These are phyloP conservation scores for Aureobasidium sp. DNA, from an alignment of 2,329 filamentous ascomycete genomes.

Conservation along the genomic window DNA sequence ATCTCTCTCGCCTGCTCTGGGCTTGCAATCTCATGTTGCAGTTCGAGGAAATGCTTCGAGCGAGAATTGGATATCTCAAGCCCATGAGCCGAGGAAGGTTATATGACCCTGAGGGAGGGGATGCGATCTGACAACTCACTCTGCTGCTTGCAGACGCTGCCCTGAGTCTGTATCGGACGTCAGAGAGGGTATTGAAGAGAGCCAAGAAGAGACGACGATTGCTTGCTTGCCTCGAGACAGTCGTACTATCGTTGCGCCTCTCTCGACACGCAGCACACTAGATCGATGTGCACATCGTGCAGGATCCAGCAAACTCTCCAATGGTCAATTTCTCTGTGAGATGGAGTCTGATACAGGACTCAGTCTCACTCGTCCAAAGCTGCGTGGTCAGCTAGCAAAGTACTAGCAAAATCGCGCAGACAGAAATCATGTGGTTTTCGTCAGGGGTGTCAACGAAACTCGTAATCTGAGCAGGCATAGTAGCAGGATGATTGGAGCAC, in stretches of 20 bases:
- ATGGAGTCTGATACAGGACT: neutral
- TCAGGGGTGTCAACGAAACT: neutral
- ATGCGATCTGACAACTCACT: neutral
- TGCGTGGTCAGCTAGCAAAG: neutral
- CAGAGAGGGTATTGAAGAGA: neutral
- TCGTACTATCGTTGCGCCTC: neutral
- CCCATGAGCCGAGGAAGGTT: neutral
- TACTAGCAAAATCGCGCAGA: neutral
- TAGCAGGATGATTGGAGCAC: neutral
- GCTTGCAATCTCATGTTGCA: neutral
- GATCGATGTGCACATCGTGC: neutral
- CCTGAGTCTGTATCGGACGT: neutral
- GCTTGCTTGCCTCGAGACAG: neutral
- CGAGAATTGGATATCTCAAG: no score
- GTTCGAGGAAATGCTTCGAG: neutral
- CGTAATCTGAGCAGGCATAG: neutral
- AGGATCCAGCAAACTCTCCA: neutral
- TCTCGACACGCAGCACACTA: neutral
- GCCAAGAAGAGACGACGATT: neutral
- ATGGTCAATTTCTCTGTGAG: neutral
- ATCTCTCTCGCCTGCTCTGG: neutral
- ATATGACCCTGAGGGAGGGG: neutral
- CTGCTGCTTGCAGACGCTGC: neutral
- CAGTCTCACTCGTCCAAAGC: neutral
- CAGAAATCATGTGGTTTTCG: neutral